Percentiles rank a stretch among this genome's conserved stretches.
These are phyloP conservation scores for Solanum commersonii DNA, from an alignment of 257 asterid species.

Conservation along the genomic window DNA sequence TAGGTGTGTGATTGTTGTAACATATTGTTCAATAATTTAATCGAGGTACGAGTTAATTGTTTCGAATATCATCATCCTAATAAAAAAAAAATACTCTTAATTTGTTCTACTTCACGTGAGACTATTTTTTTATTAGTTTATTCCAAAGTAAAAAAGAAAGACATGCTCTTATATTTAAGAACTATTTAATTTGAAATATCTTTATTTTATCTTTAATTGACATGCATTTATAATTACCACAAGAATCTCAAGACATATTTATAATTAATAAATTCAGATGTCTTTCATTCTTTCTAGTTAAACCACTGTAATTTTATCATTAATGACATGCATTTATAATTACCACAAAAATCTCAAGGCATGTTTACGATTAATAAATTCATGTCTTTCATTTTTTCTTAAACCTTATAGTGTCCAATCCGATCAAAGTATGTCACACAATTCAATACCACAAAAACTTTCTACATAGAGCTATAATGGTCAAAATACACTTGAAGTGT, in stretches of 20 bases:
- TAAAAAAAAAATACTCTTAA: neutral
- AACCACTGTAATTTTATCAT: neutral
- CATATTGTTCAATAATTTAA: neutral
- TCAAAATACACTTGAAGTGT: neutral
- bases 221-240: neutral
- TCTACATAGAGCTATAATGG: neutral
- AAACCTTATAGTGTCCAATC: too few species aligned
- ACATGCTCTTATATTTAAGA: neutral
- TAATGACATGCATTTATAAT: neutral
- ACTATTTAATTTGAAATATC: neutral
- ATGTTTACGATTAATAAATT: neutral
- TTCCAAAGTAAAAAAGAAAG: neutral
- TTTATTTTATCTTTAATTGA: neutral
- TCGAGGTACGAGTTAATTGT: neutral
- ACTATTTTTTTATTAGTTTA: neutral
- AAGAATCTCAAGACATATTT: neutral
- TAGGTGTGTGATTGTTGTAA: neutral
- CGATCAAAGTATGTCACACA: neutral
- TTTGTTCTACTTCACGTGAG: neutral
- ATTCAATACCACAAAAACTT: neutral
- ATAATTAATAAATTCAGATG: too few species aligned
- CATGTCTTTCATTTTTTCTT: too few species aligned
- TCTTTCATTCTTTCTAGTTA: neutral
- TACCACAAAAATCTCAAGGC: neutral
- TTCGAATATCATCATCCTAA: neutral